Percentiles rank a stretch among this genome's conserved stretches.
These are phyloP conservation scores for Yarrowia porcina DNA, from an alignment of 805 yeast species.

Conservation along the genomic window DNA sequence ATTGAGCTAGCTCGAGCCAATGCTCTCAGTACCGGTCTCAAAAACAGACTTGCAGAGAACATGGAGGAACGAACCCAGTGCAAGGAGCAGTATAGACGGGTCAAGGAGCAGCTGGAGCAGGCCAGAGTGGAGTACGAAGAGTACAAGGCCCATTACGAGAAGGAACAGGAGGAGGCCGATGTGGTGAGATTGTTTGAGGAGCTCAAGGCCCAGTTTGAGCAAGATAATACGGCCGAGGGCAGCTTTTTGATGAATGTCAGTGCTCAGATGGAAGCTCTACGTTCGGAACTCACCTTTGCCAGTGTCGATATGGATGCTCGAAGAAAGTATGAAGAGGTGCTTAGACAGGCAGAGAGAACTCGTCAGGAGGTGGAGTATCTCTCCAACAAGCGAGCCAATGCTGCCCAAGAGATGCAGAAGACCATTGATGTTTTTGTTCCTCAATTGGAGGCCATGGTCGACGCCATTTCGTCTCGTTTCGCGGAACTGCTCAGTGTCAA, in stretches of 20 bases:
- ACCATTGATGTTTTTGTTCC: not conserved
- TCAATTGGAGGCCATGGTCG: not conserved
- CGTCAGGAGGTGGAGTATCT: not conserved
- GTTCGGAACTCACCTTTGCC: not conserved
- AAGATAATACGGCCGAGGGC: not conserved
- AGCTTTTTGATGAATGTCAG: not conserved
- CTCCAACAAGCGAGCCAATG: not conserved
- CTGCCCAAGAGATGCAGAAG: not conserved
- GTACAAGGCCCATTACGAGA: not conserved
- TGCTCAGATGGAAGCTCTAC: not conserved
- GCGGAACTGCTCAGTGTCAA: not conserved
- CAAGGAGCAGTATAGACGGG: not conserved
- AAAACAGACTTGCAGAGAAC: not conserved
- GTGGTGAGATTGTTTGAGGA: not conserved
- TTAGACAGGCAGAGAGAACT: not conserved
- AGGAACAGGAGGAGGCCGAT: not conserved
- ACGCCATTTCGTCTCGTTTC: not conserved
- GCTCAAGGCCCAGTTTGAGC: not conserved
- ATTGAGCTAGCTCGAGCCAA: not conserved
- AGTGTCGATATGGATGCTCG: slow-evolving; percentile 8
- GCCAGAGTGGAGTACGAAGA: not conserved
- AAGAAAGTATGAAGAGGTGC: not conserved
- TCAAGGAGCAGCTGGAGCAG: not conserved
- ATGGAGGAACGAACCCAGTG: not conserved
- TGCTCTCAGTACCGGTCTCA: not conserved